Base-by-base conservation (phyloP, 345 rosid species). In the Euphorbia tirucalli region DNA sequence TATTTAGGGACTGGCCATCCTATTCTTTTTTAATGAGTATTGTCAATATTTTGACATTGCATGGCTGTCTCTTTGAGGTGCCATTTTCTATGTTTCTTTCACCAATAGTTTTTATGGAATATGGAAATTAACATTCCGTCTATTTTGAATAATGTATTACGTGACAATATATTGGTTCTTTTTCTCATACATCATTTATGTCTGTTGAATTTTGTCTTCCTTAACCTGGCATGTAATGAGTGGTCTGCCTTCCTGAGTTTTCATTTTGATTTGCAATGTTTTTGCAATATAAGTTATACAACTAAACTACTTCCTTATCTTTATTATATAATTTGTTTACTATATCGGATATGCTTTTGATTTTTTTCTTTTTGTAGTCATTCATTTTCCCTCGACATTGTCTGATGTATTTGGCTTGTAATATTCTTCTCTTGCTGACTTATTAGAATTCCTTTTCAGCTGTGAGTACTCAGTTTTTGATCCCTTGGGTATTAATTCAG, bases 401-500 rank as follows among this genome's bases (percentile, higher is more conserved):
- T 37, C 11, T n/a, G 25, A 31, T 25, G 62, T 28, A 58, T 70
- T 77, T 28, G 66, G 63, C 19, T 78, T 30, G 65, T 66, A 37
- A 48, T 76, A 59, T 62, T 64, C 52, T 65, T 71, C 52, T 74
- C 14, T 74, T 78, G 60, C 70, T 85, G 78, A 79, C 80, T 85
- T 49, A 56, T 22, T 56, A 62, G 55, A 80, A 64, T 77, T 65
- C 37, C 60, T 81, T 76, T 66, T 58, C 90, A 90, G 97, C 76
- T 71, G 61, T 56, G 82, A 88, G 55, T 83, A 75, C 64, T 69
- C 96, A 19, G 78, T 79, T 80, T 90, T 92, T 78, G 90, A 92
- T 85, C 97, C 99, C 14, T 75, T 95, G 83, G 94, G 90, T 19
- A 86, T 95, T 77, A 85, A 83, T 60, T 82, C 88, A 72, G 84